Conservation (phyloP, 1,284 basidiomycete species). For the Malassezia slooffiae region DNA sequence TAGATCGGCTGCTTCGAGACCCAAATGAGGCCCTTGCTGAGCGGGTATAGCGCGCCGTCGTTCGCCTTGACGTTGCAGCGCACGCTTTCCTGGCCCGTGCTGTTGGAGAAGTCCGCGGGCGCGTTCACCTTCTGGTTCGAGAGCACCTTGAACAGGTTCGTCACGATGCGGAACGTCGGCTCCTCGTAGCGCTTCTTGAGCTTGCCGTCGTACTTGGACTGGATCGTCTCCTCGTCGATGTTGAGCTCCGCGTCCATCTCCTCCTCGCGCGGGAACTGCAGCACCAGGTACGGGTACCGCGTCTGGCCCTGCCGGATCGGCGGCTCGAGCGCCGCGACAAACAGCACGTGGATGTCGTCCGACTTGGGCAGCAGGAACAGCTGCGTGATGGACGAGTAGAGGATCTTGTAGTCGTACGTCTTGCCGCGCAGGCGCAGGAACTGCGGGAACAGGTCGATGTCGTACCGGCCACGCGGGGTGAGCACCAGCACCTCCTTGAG, state of each 20-base stretch:
- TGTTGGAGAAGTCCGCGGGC: slow-evolving; percentile 47
- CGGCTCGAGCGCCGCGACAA: slow-evolving; percentile 56
- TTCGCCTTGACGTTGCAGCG: slow-evolving; percentile 96
- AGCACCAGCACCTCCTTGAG: slow-evolving; percentile 95
- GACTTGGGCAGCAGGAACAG: slow-evolving; percentile 85
- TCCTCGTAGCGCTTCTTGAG: slow-evolving; percentile 83
- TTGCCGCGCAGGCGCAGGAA: slow-evolving; percentile 90
- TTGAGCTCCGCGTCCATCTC: slow-evolving; percentile 93
- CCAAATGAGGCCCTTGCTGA: slow-evolving; percentile 96
- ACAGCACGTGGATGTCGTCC: slow-evolving; percentile 88
- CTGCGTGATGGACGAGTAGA: slow-evolving; percentile 76
- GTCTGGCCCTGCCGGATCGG: slow-evolving; percentile 98
- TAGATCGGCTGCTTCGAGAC: slow-evolving; percentile 91
- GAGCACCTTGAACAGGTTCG: slow-evolving; percentile 81
- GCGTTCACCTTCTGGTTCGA: slow-evolving; percentile 80
- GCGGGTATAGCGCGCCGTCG: slow-evolving; percentile 92
- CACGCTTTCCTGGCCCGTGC: slow-evolving; percentile 54
- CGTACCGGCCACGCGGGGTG: slow-evolving; percentile 86
- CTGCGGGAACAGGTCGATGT: slow-evolving; percentile 92
- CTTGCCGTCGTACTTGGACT: slow-evolving; percentile 58
- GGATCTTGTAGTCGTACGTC: slow-evolving; percentile 97
- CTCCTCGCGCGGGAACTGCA: slow-evolving; percentile 93
- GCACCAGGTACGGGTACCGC: slow-evolving; percentile 90
- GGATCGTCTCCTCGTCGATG: slow-evolving; percentile 57
- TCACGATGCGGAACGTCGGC: slow-evolving; percentile 89